Evolutionary conservation across 106 monocot genomes (phyloP), one percentile per base, ranked within the genome.

Genomic region (Dioscorea dumetorum): DNA sequence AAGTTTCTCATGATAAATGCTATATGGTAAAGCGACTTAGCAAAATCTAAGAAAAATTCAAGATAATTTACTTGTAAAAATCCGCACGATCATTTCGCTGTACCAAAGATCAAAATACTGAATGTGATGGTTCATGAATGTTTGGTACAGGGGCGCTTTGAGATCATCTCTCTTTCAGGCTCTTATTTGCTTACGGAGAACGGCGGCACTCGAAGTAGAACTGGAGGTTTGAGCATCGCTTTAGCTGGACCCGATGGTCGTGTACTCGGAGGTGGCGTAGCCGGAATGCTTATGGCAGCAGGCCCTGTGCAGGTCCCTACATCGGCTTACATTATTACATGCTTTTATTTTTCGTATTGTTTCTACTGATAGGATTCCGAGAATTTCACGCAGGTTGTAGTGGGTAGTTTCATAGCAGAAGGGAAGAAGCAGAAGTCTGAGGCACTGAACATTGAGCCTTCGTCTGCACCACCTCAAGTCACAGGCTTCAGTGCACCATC

Each of bases 121-220:
- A 1, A 28, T 28, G 28, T 28, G 28, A 28, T 28, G 28, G 28
- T 28, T 28, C 28, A 1, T 28, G 28, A 3, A 41, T 41, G 41
- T 41, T 41, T 41, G 6, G 41, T 72, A 69, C 79, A 95, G 95
- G 95, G 91, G 0, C 83, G 85, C 18, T 95, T 88, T 62, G 91
- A 95, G 79, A 95, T 95, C 17, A 76, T 91, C 49, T 88, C 91
- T 28, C 78, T 95, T 18, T 85, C 95, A 20, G 95, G 91, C 58
- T 95, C 95, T 3, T 95, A 80, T 69, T 49, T 84, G 62, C 80
- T 88, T 17, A 79, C 77, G 1, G 88, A 91, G 66, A 77, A 84
- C 62, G 80, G 76, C 48, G 88, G 85, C 57, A 78, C 80, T 17
- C 83, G 85, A 14, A 80, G 86, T 57, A 78, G 91, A 79, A 91